phyloP scores from a whole-genome alignment of 768 basidiomycete genomes.

The Daedalea quercina region DNA sequence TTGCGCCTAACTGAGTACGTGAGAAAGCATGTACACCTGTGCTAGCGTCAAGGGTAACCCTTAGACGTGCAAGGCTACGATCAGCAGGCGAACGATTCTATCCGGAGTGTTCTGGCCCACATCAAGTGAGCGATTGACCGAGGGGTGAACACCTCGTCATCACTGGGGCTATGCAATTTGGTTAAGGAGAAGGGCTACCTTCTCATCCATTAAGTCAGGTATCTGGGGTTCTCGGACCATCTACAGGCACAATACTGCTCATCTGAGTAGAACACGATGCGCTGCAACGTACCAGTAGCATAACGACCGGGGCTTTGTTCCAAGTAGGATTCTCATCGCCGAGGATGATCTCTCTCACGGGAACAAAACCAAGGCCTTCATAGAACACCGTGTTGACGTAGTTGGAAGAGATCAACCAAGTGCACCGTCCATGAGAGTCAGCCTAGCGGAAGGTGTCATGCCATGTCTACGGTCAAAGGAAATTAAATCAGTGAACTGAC shows the following conservation, averaged over 20 bases:
- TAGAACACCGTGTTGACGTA: slow-evolving; percentile 11
- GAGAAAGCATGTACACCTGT: neutral
- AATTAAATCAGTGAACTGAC: neutral
- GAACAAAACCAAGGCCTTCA: slow-evolving; percentile 10
- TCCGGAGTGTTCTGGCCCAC: too few species aligned
- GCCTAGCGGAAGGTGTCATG: slow-evolving; percentile 1
- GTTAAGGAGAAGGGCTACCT: neutral
- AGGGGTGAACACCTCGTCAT: too few species aligned
- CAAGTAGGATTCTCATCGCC: slow-evolving; percentile 12
- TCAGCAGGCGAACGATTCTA: too few species aligned
- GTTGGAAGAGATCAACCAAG: slow-evolving; percentile 10
- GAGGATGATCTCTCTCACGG: neutral
- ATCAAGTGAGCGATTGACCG: too few species aligned
- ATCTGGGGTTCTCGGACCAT: neutral
- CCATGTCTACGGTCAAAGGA: neutral
- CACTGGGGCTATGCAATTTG: too few species aligned
- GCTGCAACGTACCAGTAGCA: slow-evolving; percentile 13
- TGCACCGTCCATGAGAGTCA: slow-evolving; percentile 6
- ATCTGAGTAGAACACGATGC: too few species aligned
- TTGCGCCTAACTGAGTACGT: too few species aligned
- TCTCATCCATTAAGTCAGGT: neutral
- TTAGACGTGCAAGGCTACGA: too few species aligned
- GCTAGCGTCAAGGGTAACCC: too few species aligned
- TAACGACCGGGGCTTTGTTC: slow-evolving; percentile 8
- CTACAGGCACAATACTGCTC: too few species aligned